These are phyloP conservation scores for Kuraishia molischiana DNA, from an alignment of 805 yeast genomes.

Conservation along the genomic window DNA sequence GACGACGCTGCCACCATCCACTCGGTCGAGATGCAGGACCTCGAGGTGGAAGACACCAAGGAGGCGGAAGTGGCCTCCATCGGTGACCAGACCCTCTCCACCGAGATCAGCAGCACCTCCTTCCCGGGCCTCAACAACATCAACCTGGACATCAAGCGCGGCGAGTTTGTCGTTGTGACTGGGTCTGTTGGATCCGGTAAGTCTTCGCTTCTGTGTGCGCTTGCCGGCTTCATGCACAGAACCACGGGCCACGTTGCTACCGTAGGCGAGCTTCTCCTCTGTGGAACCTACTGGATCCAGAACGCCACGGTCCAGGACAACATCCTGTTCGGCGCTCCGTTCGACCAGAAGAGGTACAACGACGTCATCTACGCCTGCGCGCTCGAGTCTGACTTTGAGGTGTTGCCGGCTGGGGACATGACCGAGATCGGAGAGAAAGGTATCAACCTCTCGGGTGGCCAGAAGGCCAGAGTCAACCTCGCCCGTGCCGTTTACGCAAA, in stretches of 20 bases:
- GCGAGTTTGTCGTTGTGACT: constrained; percentile 68
- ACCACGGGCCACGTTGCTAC: constrained; percentile 35
- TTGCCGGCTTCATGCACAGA: constrained; percentile 54
- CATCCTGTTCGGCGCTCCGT: constrained; percentile 38
- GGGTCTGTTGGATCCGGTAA: constrained; percentile 79
- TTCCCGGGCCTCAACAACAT: constrained; percentile 39
- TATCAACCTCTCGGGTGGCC: constrained; percentile 53
- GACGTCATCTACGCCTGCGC: constrained; percentile 39
- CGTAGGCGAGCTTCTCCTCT: constrained; percentile 36
- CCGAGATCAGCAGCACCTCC: constrained; percentile 28
- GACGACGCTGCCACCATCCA: constrained; percentile 6
- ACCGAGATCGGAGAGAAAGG: constrained; percentile 55
- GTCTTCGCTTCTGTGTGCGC: constrained; percentile 51
- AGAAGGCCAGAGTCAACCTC: constrained; percentile 51
- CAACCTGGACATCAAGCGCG: constrained; percentile 41
- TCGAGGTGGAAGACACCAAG: not conserved
- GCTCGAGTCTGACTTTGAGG: constrained; percentile 33
- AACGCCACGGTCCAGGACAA: constrained; percentile 41
- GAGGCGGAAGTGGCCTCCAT: not conserved
- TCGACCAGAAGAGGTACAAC: constrained; percentile 29
- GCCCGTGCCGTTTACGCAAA: constrained; percentile 64
- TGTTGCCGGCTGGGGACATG: constrained; percentile 42
- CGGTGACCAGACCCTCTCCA: constrained; percentile 2
- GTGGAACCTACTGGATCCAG: constrained; percentile 48
- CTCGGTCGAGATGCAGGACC: too few relatives aligned